Base-by-base conservation (phyloP, 257 asterid species). In the Solanum rostratum region DNA sequence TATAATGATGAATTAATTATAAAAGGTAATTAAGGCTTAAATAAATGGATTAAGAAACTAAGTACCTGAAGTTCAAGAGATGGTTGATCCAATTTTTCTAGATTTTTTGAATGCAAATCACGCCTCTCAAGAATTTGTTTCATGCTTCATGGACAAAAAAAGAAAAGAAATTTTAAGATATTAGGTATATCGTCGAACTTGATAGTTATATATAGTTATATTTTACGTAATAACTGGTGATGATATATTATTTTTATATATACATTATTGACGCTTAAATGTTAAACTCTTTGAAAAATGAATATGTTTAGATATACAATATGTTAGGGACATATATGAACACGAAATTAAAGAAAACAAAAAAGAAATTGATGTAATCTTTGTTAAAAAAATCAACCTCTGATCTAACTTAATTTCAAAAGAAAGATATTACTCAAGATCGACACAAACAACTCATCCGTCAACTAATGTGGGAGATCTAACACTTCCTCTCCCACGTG, bases 31-130 rank as follows among this genome's bases (percentile, higher is more conserved):
- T 78, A 46, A 46, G 24, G 10, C 7, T 24, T 27, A 13, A 53
- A 49, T 22, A 78, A 50, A 14, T 46, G 52, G 8, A 33, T 10
- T 19, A 41, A 59, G 10, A 24, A 57, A n/a, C 45, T 52, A 24
- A 63, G 33, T 65, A 91, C 98, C 92, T 93, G 98, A 71, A 94
- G 90, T 84, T 94, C 97, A 84, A 96, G 94, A 11, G 97, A 94
- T 54, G 98, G 98, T 55, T 92, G 95, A 10, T 91, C 98, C 90
- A 91, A 12, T 89, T 92, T 93, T 22, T 86, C 87, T 30, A 94
- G 91, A 84, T 96, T 94, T 91, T 92, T 94, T 2, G 97, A 88
- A 81, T 96, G 95, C 92, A 96, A 84, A 57, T 92, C 89, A 81
- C 91, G 93, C 88, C 92, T 91, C 50, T 91, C 99, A 3, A 96